Base-by-base conservation (phyloP, 805 yeast species). In the Ascoidea asiatica region DNA sequence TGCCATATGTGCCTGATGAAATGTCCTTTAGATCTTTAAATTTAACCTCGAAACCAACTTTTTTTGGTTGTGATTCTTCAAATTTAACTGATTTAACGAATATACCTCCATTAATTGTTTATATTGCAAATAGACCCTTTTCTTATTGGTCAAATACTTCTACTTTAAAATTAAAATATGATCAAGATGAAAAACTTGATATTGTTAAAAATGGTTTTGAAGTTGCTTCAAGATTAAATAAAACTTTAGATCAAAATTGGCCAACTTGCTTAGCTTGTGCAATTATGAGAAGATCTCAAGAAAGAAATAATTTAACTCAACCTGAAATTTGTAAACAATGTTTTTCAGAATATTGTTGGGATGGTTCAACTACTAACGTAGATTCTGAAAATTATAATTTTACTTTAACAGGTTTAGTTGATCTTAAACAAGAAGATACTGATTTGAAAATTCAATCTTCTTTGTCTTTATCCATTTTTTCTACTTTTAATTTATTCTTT, bases 191-290 rank as follows among this genome's bases (percentile, higher is more conserved):
- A 52, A 73, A 76, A 50, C 59, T 65, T 39, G 66, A 70, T 0
- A 72, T 84, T 66, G 72, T 86, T 45, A 60, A 67, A 52, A 87
- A 86, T 58, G 95, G 95, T 8, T 82, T 75, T 57, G 85, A 83
- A 53, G 69, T 74, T 13, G 73, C 80, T 11, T 69, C 89, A 1
- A 72, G 80, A 55, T 68, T 70, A 47, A 85, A 85, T 57, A 62
- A 76, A 36, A 81, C 94, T 8, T 56, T 79, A 20, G 92, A 84
- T 52, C 57, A 64, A 3, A 77, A 82, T 38, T 85, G 82, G 78
- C 65, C 74, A 36, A 72, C 78, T 5, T 85, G 95, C 65, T 69
- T 85, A 41, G 85, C 83, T 3, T 85, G 95, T 67, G 95, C 94
- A 7, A 72, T 85, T 41, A 68, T 85, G 46, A 80, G 84, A 64